phyloP scores from a whole-genome alignment of 2,329 filamentous ascomycete genomes.

The Cadophora sp. region DNA sequence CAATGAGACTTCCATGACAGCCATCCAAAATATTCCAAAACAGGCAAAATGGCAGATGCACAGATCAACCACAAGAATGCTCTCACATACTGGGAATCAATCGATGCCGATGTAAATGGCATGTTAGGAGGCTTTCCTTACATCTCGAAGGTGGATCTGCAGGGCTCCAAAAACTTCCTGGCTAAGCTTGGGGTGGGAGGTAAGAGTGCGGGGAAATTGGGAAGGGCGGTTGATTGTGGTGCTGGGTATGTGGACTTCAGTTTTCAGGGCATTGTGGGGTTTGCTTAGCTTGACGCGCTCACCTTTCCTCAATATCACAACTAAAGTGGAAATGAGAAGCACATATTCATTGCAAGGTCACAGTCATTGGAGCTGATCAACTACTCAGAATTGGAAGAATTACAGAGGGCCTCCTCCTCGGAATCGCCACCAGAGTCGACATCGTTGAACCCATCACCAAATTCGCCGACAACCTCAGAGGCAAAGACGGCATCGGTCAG shows the following conservation, averaged over 20 bases:
- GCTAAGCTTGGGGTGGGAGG: constrained; percentile 62
- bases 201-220: constrained; percentile 43
- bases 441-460: constrained; percentile 85
- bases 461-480: constrained; percentile 71
- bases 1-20: not conserved
- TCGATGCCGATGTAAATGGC: constrained; percentile 65
- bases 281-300: not conserved
- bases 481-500: constrained; percentile 62
- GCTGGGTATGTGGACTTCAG: constrained; percentile 44
- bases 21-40: not conserved
- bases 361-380: not conserved
- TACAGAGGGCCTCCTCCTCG: constrained; percentile 76
- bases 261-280: not conserved
- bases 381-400: constrained; percentile 76
- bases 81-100: constrained; percentile 56
- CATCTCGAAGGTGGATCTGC: constrained; percentile 73
- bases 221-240: constrained; percentile 48
- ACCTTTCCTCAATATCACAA: not conserved
- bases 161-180: constrained; percentile 73
- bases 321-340: not conserved
- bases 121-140: constrained; percentile 81
- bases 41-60: constrained; percentile 36
- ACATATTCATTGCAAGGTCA: too few species aligned
- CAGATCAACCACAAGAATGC: constrained; percentile 43
- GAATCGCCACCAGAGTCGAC: constrained; percentile 75